Evolutionary conservation across 352 stramenopile genomes (phyloP).

Genomic region (Pythium dissotocum): DNA sequence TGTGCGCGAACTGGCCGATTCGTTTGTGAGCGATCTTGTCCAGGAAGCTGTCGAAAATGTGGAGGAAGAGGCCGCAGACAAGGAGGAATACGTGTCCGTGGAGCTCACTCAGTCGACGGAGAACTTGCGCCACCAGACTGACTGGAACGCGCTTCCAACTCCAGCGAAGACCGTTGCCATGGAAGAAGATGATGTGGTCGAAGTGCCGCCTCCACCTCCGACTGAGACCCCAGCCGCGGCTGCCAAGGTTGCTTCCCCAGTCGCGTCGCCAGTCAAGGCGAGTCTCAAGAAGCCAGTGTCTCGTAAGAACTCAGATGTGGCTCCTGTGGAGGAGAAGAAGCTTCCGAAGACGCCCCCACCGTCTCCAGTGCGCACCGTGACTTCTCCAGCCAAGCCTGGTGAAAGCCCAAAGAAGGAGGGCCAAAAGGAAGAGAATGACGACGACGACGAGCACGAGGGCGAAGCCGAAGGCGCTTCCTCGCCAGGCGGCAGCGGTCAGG

Average conservation of each 20-base stretch:
- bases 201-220: conserved; percentile 13
- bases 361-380: conserved; percentile 8
- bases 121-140: conserved; percentile 30
- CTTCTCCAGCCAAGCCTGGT: conserved; percentile 3
- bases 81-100: conserved; percentile 71
- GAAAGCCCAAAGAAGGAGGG: conserved; percentile 21
- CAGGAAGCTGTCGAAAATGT: conserved; percentile 46
- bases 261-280: conserved; percentile 16
- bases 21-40: conserved; percentile 48
- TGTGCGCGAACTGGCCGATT: conserved; percentile 17
- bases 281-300: conserved; percentile 29
- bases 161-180: conserved; percentile 12
- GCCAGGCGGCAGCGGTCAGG: conserved; percentile 23
- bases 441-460: conserved; percentile 14
- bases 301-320: conserved; percentile 27
- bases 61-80: conserved; percentile 36
- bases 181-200: conserved; percentile 20
- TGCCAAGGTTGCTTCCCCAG: conserved; percentile 8
- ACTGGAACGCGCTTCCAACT: conserved; percentile 20
- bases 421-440: conserved; percentile 14
- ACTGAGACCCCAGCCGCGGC: not conserved
- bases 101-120: conserved; percentile 57
- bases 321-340: conserved; percentile 15
- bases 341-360: conserved; percentile 22
- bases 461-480: conserved; percentile 27